Base-by-base conservation (phyloP, 2,329 filamentous ascomycete genomes). In the Monilinia fructigena region DNA sequence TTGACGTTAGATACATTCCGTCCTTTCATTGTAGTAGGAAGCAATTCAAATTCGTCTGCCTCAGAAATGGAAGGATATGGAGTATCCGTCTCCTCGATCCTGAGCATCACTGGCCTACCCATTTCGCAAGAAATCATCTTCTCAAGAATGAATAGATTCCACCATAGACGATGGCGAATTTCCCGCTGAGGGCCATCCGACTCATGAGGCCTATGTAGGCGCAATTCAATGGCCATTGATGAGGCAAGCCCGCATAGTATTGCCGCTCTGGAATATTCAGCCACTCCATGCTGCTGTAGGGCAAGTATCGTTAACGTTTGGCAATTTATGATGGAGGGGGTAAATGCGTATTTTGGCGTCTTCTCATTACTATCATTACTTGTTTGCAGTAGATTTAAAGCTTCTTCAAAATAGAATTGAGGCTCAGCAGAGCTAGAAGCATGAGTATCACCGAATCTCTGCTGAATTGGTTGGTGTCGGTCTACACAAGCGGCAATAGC, bases 81-180 rank as follows among this genome's bases (percentile, higher is more conserved):
- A 28, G 70, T 69, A 60, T 76, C 74, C 16, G 70, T 65, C 53
- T 76, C 74, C 55, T 76, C 74, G 0, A 66, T 59, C 50, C 74
- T 60, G 8, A 76, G 53, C 12, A 74, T 42, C 23, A 75, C 64
- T 12, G 74, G 74, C 35, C 72, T 68, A 12, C 74, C 74, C 69
- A 73, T 73, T 50, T 75, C 74, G 3, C 63, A 65, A 4, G 74
- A 72, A 38, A 75, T 67, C 72, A 76, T 74, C 63, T 75, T 76
- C n/a, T 76, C 74, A 1, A 75, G 68, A 18, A 75, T 70, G 54
- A 73, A 76, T 3, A 76, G 23, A 62, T 75, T 76, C 74, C 74
- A 76, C 74, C 74, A 75, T 7, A 76, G 69, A 18, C 74, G 68
- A 38, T 73, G 73, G 28, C 70, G 68, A 16, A 75, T 67, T 55